Evolutionary conservation across 495 filamentous ascomycete species (phyloP), one percentile per base, ranked within the genome.

Genomic region (Barbatosphaeria neglecta): DNA sequence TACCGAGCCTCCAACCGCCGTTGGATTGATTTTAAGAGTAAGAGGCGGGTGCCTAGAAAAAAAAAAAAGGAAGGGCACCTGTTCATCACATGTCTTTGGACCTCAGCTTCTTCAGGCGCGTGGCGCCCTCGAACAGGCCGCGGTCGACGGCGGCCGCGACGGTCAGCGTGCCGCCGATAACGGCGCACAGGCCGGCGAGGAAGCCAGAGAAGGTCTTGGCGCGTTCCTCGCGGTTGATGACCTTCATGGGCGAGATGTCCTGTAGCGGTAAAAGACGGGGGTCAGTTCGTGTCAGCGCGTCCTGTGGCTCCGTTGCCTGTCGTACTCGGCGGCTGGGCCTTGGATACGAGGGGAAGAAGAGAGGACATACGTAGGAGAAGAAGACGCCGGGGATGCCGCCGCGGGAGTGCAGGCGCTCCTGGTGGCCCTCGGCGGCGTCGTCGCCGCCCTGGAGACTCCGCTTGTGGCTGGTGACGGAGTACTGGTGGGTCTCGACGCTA

Each of bases 191-290:
- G 40, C 93, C 92, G 2, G 90, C 88, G 37, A 99, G 57, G 70
- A 99, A 97, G 5, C 85, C 83, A 1, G 84, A 77, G 63, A 97
- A 90, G 15, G 81, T 80, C 69, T 96, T 96, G 16, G 80, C 67
- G 17, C 87, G 80, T 50, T 83, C 84, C 70, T 99, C 92, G 35
- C 88, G 80, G 71, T 97, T 99, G 69, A 99, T 84, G 37, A 99
- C 93, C 67, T 97, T 99, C 93, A 99, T 97, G 23, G 92, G 92
- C 2, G 92, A 97, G 66, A 99, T 97, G 61, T 99, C 92, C 82
- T 88, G 48, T 23, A 18, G 6, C 11, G 13, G 9, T n/a, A 35
- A 13, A 35, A 15, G n/a, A n/a, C n/a, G n/a, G n/a, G 28, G 44
- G 19, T 50, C n/a, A 49, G 44, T 37, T 5, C 37, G n/a, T 40